A percentile compares a stretch with the other conserved stretches of the same genome.
These are phyloP conservation scores for Brettanomyces anomalus DNA, from an alignment of 805 yeast genomes.

Conservation along the genomic window DNA sequence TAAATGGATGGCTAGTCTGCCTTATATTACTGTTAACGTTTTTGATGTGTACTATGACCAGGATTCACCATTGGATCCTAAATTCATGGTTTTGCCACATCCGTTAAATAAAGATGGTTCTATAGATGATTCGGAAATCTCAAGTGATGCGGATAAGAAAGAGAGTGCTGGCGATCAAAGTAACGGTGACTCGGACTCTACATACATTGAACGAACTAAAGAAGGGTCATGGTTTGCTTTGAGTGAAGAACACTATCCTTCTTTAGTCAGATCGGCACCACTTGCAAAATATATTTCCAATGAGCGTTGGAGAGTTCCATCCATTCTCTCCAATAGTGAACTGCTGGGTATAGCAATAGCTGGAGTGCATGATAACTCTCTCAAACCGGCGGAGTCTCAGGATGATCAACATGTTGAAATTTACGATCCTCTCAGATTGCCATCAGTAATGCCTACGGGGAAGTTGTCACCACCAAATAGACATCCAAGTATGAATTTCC, in stretches of 20 bases:
- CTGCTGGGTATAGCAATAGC: slow-evolving; percentile 33
- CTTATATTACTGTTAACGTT: slow-evolving; percentile 64
- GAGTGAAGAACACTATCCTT: slow-evolving; percentile 70
- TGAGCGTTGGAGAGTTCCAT: slow-evolving; percentile 34
- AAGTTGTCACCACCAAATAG: slow-evolving; percentile 7
- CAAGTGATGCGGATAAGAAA: neutral
- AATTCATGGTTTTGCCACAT: slow-evolving; percentile 56
- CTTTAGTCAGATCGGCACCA: slow-evolving; percentile 75
- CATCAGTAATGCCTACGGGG: slow-evolving; percentile 18
- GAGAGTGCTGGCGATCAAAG: neutral
- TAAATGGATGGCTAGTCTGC: slow-evolving; percentile 69
- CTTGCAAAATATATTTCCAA: slow-evolving; percentile 49
- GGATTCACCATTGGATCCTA: slow-evolving; percentile 11
- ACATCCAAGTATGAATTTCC: slow-evolving; percentile 6
- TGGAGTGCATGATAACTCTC: slow-evolving; percentile 39
- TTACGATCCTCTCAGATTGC: slow-evolving; percentile 15
- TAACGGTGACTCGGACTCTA: slow-evolving; percentile 12
- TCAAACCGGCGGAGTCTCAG: slow-evolving; percentile 4
- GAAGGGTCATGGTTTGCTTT: slow-evolving; percentile 78
- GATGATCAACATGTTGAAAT: slow-evolving; percentile 8
- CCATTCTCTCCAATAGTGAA: slow-evolving; percentile 28
- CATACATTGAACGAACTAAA: slow-evolving; percentile 58
- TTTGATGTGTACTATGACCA: slow-evolving; percentile 56
- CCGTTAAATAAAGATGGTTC: slow-evolving; percentile 33
- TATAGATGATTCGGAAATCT: neutral